Evolutionary conservation across 805 yeast species (phyloP).

Genomic region (Sugiyamaella chiloensis): DNA sequence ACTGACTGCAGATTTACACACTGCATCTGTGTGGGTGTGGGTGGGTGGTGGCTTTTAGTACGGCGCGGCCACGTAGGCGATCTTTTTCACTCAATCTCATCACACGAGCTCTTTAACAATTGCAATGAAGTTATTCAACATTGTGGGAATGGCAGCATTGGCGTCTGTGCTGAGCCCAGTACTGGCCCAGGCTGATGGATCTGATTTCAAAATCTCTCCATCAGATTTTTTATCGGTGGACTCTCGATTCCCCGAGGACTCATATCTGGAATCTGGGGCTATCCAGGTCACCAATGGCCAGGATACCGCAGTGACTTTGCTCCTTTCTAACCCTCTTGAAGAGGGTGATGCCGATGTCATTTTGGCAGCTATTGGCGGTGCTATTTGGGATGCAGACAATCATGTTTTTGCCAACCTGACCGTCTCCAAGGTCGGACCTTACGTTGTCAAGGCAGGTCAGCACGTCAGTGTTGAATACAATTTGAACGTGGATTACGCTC

Average conservation of each 20-base stretch:
- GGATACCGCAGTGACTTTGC: conserved; percentile 25
- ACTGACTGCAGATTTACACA: no score
- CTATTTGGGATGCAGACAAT: conserved; percentile 19
- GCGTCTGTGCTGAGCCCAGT: no score
- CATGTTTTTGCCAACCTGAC: conserved; percentile 49
- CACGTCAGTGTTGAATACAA: conserved; percentile 52
- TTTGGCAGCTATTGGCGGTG: conserved; percentile 26
- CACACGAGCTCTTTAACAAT: neutral
- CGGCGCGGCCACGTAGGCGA: conserved; percentile 5
- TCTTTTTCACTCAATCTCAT: neutral
- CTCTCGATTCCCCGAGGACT: conserved; percentile 6
- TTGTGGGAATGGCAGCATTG: neutral
- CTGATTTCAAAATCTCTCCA: neutral
- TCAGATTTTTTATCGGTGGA: conserved; percentile 5
- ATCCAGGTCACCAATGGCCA: conserved; percentile 26
- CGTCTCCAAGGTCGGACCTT: conserved; percentile 60
- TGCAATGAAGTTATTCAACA: conserved; percentile 1
- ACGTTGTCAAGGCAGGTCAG: conserved; percentile 50
- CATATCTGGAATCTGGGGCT: neutral
- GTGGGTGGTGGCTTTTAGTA: neutral
- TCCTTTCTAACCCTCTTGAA: conserved; percentile 23
- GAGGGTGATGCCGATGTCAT: conserved; percentile 24
- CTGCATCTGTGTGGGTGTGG: no score
- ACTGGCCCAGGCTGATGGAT: neutral
- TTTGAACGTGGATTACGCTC: conserved; percentile 54